Percentiles rank a stretch among this genome's conserved stretches.
Conservation (phyloP, 257 asterid species). For the Nicotiana benthamiana region DNA sequence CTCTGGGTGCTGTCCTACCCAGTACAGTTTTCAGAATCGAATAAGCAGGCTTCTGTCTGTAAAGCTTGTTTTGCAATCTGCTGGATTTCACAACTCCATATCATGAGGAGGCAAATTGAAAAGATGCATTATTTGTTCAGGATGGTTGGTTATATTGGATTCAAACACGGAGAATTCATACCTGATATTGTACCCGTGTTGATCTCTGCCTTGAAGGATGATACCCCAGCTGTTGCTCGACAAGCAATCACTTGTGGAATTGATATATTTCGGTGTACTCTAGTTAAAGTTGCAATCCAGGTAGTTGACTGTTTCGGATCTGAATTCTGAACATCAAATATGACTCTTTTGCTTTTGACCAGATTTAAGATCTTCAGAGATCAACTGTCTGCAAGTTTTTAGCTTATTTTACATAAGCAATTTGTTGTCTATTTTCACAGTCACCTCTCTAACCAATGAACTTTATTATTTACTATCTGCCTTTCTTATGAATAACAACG, state of each 20-base stretch:
- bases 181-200: slow-evolving; percentile 80
- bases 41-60: background rate
- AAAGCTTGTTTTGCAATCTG: background rate
- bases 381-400: background rate
- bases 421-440: background rate
- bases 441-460: background rate
- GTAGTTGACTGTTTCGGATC: slow-evolving; percentile 27
- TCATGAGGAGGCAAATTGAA: background rate
- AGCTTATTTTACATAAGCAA: background rate
- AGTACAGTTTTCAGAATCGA: background rate
- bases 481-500: background rate
- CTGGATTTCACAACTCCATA: background rate
- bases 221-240: slow-evolving; percentile 86
- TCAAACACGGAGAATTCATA: slow-evolving; percentile 60
- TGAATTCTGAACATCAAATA: background rate
- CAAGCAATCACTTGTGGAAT: slow-evolving; percentile 78
- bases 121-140: slow-evolving; percentile 28
- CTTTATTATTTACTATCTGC: background rate
- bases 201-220: slow-evolving; percentile 61
- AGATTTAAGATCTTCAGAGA: background rate
- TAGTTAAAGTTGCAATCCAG: slow-evolving; percentile 66
- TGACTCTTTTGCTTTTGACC: slow-evolving; percentile 11
- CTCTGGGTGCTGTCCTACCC: background rate
- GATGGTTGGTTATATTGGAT: slow-evolving; percentile 73
- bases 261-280: slow-evolving; percentile 63